Evolutionary conservation across 140 eudicot genomes (phyloP), one percentile per base, ranked within the genome.

Genomic region (Flaveria floridana): DNA sequence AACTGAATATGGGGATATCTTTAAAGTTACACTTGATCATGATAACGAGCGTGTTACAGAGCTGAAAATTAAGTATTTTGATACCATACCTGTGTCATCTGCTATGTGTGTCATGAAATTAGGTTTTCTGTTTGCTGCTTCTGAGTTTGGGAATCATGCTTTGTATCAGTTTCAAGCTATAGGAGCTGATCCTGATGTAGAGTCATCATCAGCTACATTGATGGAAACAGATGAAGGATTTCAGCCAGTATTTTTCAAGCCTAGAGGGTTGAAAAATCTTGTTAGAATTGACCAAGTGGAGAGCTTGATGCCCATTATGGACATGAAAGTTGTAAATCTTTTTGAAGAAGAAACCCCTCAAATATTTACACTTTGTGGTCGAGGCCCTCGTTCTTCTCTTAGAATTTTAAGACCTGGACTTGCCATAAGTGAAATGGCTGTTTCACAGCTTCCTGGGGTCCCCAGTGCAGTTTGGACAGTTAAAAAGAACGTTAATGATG

Each of bases 391-490:
- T 46, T 94, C 99, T 10, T 86, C 99, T 14, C 83, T 94, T 26
- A 85, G 99, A 79, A 88, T 94, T 57, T 71, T 94, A 41, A 86
- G 95, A 76, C 96, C 99, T 0, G 99, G 99, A 16, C 85, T 94
- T 76, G 99, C 96, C 25, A 87, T 94, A 7, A 86, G 90, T 41
- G 99, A 94, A 83, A 94, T 94, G 99, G 99, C 99, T 0, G 96
- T 91, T 51, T 94, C 99, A 7, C 94, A 91, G 79, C 92, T 94
- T 75, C 99, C 99, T 20, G 99, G 97, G 71, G 96, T 90, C 58
- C 97, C 99, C 1, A 88, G 86, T 78, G 99, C 97, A 3, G 99
- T 94, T 58, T 94, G 99, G 99, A 94, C 99, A 11, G 99, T 94
- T 44, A 94, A 94, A 81, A 94, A 86, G 87, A 94, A 90, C 10